Conservation (phyloP, 805 yeast species). For the Saccharomyces mikatae region DNA sequence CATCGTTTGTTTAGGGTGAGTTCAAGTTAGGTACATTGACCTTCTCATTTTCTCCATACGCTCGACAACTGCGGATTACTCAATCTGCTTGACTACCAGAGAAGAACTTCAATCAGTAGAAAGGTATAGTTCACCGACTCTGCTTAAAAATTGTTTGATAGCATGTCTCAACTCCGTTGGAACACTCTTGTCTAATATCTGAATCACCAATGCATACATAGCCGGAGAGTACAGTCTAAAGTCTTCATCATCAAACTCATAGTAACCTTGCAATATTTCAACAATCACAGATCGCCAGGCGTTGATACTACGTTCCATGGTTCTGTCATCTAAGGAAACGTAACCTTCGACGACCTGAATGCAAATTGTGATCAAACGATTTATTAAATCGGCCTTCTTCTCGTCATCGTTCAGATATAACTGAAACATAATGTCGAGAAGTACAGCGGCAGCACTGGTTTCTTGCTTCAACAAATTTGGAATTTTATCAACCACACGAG, state of each 20-base stretch:
- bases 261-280: slow-evolving; percentile 76
- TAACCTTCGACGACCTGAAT: slow-evolving; percentile 62
- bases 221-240: slow-evolving; percentile 50
- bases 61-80: background rate
- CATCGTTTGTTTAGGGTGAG: background rate
- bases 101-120: background rate
- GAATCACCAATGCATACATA: slow-evolving; percentile 52
- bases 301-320: slow-evolving; percentile 70
- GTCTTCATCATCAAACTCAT: slow-evolving; percentile 67
- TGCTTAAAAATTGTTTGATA: slow-evolving; percentile 47
- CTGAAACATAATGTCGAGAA: slow-evolving; percentile 70
- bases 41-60: background rate
- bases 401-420: slow-evolving; percentile 46
- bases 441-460: slow-evolving; percentile 80
- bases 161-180: slow-evolving; percentile 56
- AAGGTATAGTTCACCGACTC: slow-evolving; percentile 46
- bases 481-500: slow-evolving; percentile 83
- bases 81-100: too few species aligned
- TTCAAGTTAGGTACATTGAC: background rate
- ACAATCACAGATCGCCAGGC: slow-evolving; percentile 92
- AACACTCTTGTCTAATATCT: slow-evolving; percentile 52
- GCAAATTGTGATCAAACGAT: slow-evolving; percentile 54
- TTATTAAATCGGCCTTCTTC: slow-evolving; percentile 41
- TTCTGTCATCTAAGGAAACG: slow-evolving; percentile 58
- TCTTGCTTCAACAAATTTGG: slow-evolving; percentile 92